These are phyloP conservation scores for Saccharomyces paradoxus DNA, from an alignment of 805 yeast species.

Conservation along the genomic window DNA sequence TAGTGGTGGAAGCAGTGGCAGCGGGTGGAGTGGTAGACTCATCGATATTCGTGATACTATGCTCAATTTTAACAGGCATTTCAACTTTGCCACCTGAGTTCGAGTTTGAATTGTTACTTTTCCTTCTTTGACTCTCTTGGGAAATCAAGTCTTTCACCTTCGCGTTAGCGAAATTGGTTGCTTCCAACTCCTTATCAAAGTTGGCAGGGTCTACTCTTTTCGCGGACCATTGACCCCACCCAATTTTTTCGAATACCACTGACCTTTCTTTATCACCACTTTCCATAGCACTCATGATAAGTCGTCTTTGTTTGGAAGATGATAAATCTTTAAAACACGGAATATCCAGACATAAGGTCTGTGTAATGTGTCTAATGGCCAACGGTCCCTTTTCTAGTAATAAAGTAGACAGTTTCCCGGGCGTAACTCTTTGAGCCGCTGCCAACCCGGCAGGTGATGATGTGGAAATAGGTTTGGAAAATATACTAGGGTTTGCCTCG, in stretches of 20 bases:
- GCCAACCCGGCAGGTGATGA: constrained; percentile 83
- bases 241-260: constrained; percentile 81
- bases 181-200: constrained; percentile 36
- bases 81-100: constrained; percentile 20
- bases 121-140: constrained; percentile 23
- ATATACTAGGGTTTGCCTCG: neutral
- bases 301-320: constrained; percentile 78
- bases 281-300: constrained; percentile 84
- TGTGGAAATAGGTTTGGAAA: constrained; percentile 42
- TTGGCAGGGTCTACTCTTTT: constrained; percentile 36
- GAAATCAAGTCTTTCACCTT: constrained; percentile 37
- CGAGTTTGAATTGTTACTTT: constrained; percentile 25
- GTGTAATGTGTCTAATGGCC: constrained; percentile 83
- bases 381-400: constrained; percentile 72
- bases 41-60: constrained; percentile 2
- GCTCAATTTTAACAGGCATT: neutral
- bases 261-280: constrained; percentile 46
- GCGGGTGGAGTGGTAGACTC: neutral
- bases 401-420: constrained; percentile 63
- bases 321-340: constrained; percentile 74
- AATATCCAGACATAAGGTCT: constrained; percentile 64
- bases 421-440: constrained; percentile 79
- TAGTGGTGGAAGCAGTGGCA: neutral
- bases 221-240: constrained; percentile 96
- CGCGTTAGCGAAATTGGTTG: constrained; percentile 33